These are phyloP conservation scores for Diphasiastrum complanatum DNA, from an alignment of 83 land plant genomes.

Conservation along the genomic window DNA sequence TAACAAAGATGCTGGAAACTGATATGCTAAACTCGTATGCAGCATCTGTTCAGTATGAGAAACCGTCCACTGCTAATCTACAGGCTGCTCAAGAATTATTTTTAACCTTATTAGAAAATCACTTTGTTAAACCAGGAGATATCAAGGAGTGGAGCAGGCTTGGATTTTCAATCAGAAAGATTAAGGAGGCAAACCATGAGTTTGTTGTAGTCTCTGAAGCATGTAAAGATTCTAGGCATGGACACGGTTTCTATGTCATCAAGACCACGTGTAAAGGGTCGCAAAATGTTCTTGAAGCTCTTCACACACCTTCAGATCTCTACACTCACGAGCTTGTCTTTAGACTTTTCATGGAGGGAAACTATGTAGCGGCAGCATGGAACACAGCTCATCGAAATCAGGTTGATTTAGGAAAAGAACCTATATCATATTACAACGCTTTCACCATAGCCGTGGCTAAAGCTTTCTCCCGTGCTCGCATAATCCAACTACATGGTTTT, in stretches of 20 bases:
- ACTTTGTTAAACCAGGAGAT: not conserved
- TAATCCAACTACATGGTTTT: constrained; percentile 10
- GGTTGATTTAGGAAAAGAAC: constrained; percentile 6
- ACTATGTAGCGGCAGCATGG: constrained; percentile 4
- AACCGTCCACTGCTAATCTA: not conserved
- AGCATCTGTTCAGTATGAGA: not conserved
- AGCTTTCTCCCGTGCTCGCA: not conserved
- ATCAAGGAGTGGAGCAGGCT: not conserved
- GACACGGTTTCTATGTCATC: constrained; percentile 10
- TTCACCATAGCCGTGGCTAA: constrained; percentile 6
- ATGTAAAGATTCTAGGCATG: not conserved
- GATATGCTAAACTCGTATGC: not conserved
- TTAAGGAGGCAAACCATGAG: not conserved
- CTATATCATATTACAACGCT: constrained; percentile 10
- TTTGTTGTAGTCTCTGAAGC: constrained; percentile 6
- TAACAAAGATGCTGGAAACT: too few species aligned
- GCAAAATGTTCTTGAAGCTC: constrained; percentile 6
- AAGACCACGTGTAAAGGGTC: not conserved
- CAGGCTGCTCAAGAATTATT: not conserved
- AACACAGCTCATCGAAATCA: constrained; percentile 5
- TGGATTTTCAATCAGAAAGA: not conserved
- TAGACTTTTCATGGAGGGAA: constrained; percentile 10
- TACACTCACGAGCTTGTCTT: constrained; percentile 6
- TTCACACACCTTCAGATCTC: constrained; percentile 12
- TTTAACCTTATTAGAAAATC: not conserved